Evolutionary conservation across 2,329 filamentous ascomycete species (phyloP).

Genomic region (Periglandula ipomoeae): DNA sequence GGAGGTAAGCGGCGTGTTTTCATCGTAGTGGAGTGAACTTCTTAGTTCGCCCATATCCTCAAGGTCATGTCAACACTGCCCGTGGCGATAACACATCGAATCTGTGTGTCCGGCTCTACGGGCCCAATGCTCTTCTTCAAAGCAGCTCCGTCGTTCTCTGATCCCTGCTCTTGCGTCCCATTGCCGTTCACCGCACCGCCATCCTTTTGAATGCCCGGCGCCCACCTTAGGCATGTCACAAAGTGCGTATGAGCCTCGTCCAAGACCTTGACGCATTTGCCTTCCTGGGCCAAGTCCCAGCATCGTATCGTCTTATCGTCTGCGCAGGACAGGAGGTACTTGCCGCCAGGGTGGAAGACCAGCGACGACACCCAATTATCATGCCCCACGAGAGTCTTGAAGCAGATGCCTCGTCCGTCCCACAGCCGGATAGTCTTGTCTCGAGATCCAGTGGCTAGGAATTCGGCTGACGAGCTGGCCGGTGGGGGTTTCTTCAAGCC

Average conservation of each 20-base stretch:
- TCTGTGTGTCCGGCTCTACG: slow-evolving; percentile 46
- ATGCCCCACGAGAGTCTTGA: slow-evolving; percentile 78
- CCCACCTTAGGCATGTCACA: slow-evolving; percentile 80
- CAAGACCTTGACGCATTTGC: slow-evolving; percentile 78
- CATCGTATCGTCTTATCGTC: slow-evolving; percentile 91
- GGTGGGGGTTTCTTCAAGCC: slow-evolving; percentile 77
- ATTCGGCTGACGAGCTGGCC: slow-evolving; percentile 68
- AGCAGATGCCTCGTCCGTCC: slow-evolving; percentile 74
- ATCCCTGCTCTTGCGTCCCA: slow-evolving; percentile 8
- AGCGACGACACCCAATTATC: slow-evolving; percentile 89
- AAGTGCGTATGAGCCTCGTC: slow-evolving; percentile 75
- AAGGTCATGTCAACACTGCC: slow-evolving; percentile 77
- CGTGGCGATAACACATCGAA: slow-evolving; percentile 79
- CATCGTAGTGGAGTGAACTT: not conserved
- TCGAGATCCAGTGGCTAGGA: slow-evolving; percentile 77
- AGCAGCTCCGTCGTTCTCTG: slow-evolving; percentile 25
- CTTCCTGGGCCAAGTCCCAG: slow-evolving; percentile 88
- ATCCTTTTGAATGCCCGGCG: slow-evolving; percentile 41
- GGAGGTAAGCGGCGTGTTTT: too few relatives aligned
- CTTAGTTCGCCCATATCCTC: slow-evolving; percentile 60
- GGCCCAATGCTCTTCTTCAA: slow-evolving; percentile 36
- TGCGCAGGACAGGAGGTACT: slow-evolving; percentile 75
- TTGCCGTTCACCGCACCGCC: slow-evolving; percentile 8
- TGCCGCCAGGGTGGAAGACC: slow-evolving; percentile 85
- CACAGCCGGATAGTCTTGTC: slow-evolving; percentile 89